Evolutionary conservation across 2,329 filamentous ascomycete genomes (phyloP), one percentile per base, ranked within the genome.

Genomic region (Fusarium nurragi): DNA sequence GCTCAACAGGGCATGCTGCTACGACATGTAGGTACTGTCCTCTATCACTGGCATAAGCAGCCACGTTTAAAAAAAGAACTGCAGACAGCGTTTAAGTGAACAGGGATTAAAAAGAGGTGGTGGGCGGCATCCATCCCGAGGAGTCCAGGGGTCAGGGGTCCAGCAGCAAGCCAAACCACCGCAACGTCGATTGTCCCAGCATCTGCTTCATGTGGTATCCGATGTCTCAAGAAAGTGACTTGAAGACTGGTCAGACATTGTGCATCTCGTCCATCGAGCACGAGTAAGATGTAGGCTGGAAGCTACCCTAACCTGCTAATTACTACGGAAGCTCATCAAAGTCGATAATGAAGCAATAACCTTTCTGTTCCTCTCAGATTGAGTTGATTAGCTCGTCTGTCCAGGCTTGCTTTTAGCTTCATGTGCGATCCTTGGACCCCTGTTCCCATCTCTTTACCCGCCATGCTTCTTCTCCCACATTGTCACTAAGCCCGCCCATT

Each of bases 401-500:
- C 19, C 43, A 59, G 57, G 34, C 47, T 40, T 66, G 45, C 43
- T 48, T 34, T 59, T 62, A 64, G 59, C 38, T 58, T 53, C 7
- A 39, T 54, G 59, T 53, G 28, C 23, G 37, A 63, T 34, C 38
- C 49, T 47, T 39, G 13, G n/a, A 63, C 25, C 59, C 59, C 58
- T 66, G 50, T 21, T 21, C 38, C 36, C 28, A 45, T 59, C 36
- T 58, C 30, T 51, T 52, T 67, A 54, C 58, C 63, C 63, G 46
- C 58, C 55, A 41, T 48, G 47, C 53, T 44, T 52, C 47, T 47
- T 56, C 47, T 61, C 47, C 38, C 30, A 54, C 54, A 57, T 57
- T 45, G 54, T 41, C 49, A 73, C 68, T 54, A 68, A 69, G 69
- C 36, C 41, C 44, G 51, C 53, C 74, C 56, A 79, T 80, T 79